These are phyloP conservation scores for Acanthamoeba polyphaga DNA, from an alignment of 208 protist species.

Conservation along the genomic window DNA sequence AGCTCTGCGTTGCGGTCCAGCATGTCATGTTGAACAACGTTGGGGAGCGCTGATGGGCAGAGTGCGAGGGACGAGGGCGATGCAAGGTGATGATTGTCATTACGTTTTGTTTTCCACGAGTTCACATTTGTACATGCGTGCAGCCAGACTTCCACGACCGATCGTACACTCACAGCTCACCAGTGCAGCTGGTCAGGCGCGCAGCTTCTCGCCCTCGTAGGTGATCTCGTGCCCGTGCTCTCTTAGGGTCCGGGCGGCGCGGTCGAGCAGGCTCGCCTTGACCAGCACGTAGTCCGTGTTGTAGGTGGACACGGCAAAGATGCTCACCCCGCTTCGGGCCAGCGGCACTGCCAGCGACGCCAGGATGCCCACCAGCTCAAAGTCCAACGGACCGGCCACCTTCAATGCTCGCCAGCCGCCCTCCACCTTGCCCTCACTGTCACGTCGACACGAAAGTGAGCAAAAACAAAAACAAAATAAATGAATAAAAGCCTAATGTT, in stretches of 20 bases:
- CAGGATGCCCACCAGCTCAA: slow-evolving; percentile 52
- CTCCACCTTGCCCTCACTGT: slow-evolving; percentile 26
- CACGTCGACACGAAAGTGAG: background rate
- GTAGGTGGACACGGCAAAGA: slow-evolving; percentile 55
- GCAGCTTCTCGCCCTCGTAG: slow-evolving; percentile 1
- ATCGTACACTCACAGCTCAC: background rate
- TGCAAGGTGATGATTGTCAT: too few relatives aligned
- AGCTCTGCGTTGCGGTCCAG: too few relatives aligned
- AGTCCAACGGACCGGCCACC: slow-evolving; percentile 44
- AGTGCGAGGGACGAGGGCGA: too few relatives aligned
- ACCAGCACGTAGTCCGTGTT: slow-evolving; percentile 67
- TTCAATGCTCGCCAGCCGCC: slow-evolving; percentile 58
- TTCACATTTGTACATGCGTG: background rate
- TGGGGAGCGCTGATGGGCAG: too few relatives aligned
- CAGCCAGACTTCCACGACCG: background rate
- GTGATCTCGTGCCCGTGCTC: slow-evolving; percentile 59
- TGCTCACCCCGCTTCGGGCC: slow-evolving; percentile 40
- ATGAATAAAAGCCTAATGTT: background rate
- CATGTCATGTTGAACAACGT: background rate
- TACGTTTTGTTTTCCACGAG: too few relatives aligned
- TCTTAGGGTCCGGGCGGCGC: background rate
- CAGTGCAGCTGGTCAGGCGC: background rate
- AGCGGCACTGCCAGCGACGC: slow-evolving; percentile 38
- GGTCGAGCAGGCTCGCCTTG: slow-evolving; percentile 24
- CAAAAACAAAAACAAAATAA: background rate